Percentiles rank a stretch among this genome's conserved stretches.
Conservation (phyloP, 1,284 basidiomycete genomes). For the Trichosporon sp. region DNA sequence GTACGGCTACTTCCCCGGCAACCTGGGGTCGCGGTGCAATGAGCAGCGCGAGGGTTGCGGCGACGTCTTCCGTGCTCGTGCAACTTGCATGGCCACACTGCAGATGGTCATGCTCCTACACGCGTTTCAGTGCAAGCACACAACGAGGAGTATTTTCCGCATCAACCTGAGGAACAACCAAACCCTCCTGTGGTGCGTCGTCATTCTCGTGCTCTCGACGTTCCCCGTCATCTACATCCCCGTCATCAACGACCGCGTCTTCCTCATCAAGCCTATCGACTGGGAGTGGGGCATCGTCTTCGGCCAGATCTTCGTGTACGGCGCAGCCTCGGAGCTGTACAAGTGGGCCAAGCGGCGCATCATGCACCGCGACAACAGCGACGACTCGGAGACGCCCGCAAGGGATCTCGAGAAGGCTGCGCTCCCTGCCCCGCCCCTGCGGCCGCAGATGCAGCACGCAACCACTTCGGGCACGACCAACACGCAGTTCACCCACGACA, state of each 20-base stretch:
- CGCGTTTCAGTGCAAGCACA: slow-evolving; percentile 46
- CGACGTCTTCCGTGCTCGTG: slow-evolving; percentile 56
- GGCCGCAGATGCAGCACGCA: neutral
- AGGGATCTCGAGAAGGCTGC: neutral
- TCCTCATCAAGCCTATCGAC: slow-evolving; percentile 35
- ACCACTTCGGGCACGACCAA: neutral
- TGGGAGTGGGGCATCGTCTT: slow-evolving; percentile 49
- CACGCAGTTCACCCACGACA: neutral
- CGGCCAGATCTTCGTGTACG: slow-evolving; percentile 42
- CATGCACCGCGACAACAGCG: neutral
- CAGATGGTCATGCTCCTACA: slow-evolving; percentile 52
- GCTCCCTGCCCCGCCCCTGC: neutral
- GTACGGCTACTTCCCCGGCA: slow-evolving; percentile 49
- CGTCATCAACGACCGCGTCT: slow-evolving; percentile 44
- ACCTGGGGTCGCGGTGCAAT: slow-evolving; percentile 50
- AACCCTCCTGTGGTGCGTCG: slow-evolving; percentile 52
- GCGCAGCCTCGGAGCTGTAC: slow-evolving; percentile 33
- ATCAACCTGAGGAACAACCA: slow-evolving; percentile 55
- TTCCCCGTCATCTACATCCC: slow-evolving; percentile 49
- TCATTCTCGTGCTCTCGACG: slow-evolving; percentile 36
- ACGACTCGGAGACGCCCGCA: no score
- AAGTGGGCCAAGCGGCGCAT: slow-evolving; percentile 34
- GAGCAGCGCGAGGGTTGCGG: slow-evolving; percentile 34
- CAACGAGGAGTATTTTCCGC: slow-evolving; percentile 47
- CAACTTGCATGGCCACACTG: slow-evolving; percentile 54